Evolutionary conservation across 352 stramenopile genomes (phyloP).

Genomic region (Globisporangium radiosum): DNA sequence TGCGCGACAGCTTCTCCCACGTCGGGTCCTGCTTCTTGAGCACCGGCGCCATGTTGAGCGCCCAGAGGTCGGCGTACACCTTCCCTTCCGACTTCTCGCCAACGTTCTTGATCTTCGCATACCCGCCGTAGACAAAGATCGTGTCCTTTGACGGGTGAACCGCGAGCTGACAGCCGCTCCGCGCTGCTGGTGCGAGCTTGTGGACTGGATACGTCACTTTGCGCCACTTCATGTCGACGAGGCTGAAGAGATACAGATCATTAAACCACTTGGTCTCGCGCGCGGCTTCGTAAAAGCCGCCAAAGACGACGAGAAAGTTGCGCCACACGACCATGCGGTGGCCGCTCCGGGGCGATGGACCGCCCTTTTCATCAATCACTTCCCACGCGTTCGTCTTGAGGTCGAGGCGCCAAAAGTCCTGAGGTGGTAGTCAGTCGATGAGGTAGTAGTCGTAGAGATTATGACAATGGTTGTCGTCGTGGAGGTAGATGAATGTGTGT

Average conservation of each 20-base stretch:
- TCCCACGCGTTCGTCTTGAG: constrained; percentile 94
- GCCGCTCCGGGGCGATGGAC: constrained; percentile 78
- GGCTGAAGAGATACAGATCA: constrained; percentile 90
- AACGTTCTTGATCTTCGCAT: constrained; percentile 92
- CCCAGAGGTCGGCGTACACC: constrained; percentile 94
- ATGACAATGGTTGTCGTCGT: no score
- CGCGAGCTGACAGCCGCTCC: constrained; percentile 79
- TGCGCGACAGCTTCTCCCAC: constrained; percentile 92
- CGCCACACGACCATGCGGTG: constrained; percentile 93
- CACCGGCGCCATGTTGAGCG: constrained; percentile 87
- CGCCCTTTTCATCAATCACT: constrained; percentile 83
- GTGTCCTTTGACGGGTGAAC: constrained; percentile 84
- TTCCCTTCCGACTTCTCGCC: constrained; percentile 91
- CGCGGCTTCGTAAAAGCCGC: constrained; percentile 95
- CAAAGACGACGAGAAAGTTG: constrained; percentile 96
- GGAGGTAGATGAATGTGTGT: no score
- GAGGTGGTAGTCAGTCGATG: background rate
- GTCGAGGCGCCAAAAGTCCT: constrained; percentile 89
- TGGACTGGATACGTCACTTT: constrained; percentile 69
- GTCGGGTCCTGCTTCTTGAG: constrained; percentile 87
- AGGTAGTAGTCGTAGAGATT: background rate
- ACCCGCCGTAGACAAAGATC: constrained; percentile 94
- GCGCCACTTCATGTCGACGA: constrained; percentile 87
- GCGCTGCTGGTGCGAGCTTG: constrained; percentile 50
- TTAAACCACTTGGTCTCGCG: constrained; percentile 94